phyloP scores from a whole-genome alignment of 2,329 filamentous ascomycete species.

The Alternaria rosae region DNA sequence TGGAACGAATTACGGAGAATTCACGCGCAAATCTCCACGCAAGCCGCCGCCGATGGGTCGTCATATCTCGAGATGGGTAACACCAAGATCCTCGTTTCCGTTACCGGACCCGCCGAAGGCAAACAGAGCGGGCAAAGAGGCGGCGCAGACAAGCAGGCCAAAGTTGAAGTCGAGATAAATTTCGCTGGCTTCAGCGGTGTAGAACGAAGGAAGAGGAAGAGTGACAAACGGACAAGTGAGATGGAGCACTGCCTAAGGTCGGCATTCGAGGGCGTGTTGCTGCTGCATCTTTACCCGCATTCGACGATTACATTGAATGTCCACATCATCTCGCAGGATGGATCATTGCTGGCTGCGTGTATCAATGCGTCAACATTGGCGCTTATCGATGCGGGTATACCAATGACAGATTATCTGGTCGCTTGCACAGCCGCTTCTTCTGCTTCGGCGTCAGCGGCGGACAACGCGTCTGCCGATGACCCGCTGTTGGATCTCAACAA shows the following conservation, averaged over 20 bases:
- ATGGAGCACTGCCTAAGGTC: constrained; percentile 80
- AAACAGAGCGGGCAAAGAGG: constrained; percentile 58
- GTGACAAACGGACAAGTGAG: constrained; percentile 75
- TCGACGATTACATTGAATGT: constrained; percentile 83
- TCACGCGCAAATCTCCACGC: constrained; percentile 88
- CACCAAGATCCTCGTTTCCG: constrained; percentile 93
- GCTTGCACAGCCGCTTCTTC: constrained; percentile 88
- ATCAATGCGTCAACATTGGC: constrained; percentile 92
- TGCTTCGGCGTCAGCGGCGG: constrained; percentile 57
- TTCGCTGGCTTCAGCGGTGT: constrained; percentile 88
- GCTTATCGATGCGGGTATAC: constrained; percentile 91
- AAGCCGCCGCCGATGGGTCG: constrained; percentile 90
- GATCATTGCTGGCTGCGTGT: constrained; percentile 85
- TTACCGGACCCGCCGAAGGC: constrained; percentile 83
- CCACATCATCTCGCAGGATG: constrained; percentile 89
- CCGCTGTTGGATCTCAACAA: constrained; percentile 81
- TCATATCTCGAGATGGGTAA: constrained; percentile 97
- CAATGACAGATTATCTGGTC: constrained; percentile 90
- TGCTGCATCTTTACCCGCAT: constrained; percentile 89
- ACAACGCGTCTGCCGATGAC: constrained; percentile 73
- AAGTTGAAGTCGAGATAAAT: constrained; percentile 81
- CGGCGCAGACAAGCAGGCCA: constrained; percentile 62
- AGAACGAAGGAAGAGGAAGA: constrained; percentile 79
- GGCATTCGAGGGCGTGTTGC: constrained; percentile 78
- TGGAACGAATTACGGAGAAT: constrained; percentile 97